Base-by-base conservation (phyloP, 2,329 filamentous ascomycete species). In the Clonostachys byssicola region DNA sequence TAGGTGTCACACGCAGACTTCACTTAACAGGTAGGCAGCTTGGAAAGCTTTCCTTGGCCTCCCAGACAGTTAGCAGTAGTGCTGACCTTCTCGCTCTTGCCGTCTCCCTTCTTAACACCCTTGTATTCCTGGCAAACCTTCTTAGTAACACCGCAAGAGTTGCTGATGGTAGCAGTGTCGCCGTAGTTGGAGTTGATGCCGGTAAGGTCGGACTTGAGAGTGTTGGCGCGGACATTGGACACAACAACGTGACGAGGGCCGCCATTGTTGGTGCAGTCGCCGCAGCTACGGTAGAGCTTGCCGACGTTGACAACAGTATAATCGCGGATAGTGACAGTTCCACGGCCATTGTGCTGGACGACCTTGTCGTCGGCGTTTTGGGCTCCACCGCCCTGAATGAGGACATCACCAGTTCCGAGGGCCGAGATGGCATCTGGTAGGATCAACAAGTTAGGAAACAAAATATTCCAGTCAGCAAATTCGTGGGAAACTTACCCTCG, bases 271-370 rank as follows among this genome's bases (percentile, higher is more conserved):
- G 30, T 73, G 49, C 53, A 64, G 63, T 75, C 75, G 45, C 72
- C 72, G 54, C 72, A 76, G 9, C 70, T 71, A 23, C 72, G 69
- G 56, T 73, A 74, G 35, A 76, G 56, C 56, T 77, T 76, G 34
- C 70, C 71, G 14, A 67, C 68, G 48, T 62, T 62, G 48, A 63
- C 57, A 44, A 68, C 65, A 55, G 67, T 70, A 60, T 67, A 73
- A 52, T 64, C 50, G 16, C 54, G 48, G 35, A 58, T 53, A 35
- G 54, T 55, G 10, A 58, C 54, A 34, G 60, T 64, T 47, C 62
- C 63, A 14, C 53, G 56, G 45, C 63, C 63, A 46, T 65, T 65
- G 51, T 64, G 61, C 52, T 66, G 64, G 18, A 64, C 49, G 42
- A 64, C 56, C 50, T 66, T 67, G 46, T 65, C 63, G 5, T 42